Evolutionary conservation across 306 rosid genomes (phyloP), one percentile per base, ranked within the genome.

Genomic region (Parietaria judaica): DNA sequence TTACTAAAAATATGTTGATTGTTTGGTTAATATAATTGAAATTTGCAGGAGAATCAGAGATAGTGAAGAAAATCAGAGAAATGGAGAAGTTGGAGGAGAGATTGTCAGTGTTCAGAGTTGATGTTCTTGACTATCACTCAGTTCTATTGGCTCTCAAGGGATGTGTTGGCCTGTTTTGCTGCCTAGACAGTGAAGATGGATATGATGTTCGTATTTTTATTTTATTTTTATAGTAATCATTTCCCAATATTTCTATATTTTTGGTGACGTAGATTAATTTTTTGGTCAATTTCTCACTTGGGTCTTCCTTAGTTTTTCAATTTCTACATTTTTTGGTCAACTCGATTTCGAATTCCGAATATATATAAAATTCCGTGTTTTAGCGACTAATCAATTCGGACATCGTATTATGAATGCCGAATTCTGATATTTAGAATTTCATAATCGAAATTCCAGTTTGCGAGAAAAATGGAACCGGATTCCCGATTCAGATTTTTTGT

Each of bases 111-210:
- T 79, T 74, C 34, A 14, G 16, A 39, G 61, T 65, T 37, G 83
- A 79, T 52, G 47, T 75, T 66, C 49, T 79, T 68, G 83, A 79
- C 34, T 79, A 79, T 57, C 83, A 74, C 6, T 71, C 75, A 53
- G 64, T 79, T 68, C 61, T 71, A 63, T 58, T 65, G 60, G 78
- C 80, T 47, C 57, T 74, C 60, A 60, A 75, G 52, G 80, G 78
- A 0, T 74, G 80, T 63, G 49, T 60, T 64, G 78, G 72, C 44
- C 51, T 79, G 72, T 74, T 79, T 69, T 79, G 83, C 53, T 79
- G 78, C 62, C 48, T 79, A 48, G 83, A 75, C 36, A 67, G 75
- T 37, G 35, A 61, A 15, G 75, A 79, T 35, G 83, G 68, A 54
- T 75, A 64, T 57, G 78, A 75, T 54, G 80, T 79, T 38, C 56